Base-by-base conservation (phyloP, 176 grass and related monocot genomes). In the Zizania latifolia region DNA sequence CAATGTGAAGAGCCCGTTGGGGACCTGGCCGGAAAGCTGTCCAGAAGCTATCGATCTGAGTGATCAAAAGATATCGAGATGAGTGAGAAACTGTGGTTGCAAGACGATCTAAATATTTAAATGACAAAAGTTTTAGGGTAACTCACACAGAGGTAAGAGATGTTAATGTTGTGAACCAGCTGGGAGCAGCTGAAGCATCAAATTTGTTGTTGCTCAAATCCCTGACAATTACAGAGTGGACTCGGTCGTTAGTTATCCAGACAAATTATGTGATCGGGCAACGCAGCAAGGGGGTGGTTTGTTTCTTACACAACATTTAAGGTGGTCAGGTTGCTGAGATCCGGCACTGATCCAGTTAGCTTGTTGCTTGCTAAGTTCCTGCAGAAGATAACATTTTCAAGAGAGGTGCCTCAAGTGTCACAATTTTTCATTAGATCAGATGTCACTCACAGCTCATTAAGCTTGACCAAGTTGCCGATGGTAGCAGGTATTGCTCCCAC, bases 161-260 rank as follows among this genome's bases (percentile, higher is more conserved):
- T 62, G 62, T 23, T 58, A 90, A 54, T 68, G 62, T 83, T 13
- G 58, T 48, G 68, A 97, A 79, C 90, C 93, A 97, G 46, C 41
- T 9, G 31, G 93, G 90, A 81, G 83, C 53, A 77, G 39, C 45
- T 58, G 82, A 90, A 8, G 63, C 71, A 62, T 65, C 48, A 59
- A 97, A 97, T 45, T 63, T 72, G 65, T 90, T 97, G 71, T 97
- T 97, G 85, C 93, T 97, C 41, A 93, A 88, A 77, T 93, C 85
- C 32, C 93, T 97, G 66, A n/a, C 16, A 22, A 48, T 65, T 28
- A 55, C 58, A 71, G 31, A 12, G 43, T 39, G 30, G 57, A 78
- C 50, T 43, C 26, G 78, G 78, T 58, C 32, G 71, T 23, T 31
- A 68, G 32, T 43, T 27, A 61, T 11, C 41, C 31, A 8, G 56